Evolutionary conservation across 83 land plant species (phyloP).

Genomic region (Picea abies): DNA sequence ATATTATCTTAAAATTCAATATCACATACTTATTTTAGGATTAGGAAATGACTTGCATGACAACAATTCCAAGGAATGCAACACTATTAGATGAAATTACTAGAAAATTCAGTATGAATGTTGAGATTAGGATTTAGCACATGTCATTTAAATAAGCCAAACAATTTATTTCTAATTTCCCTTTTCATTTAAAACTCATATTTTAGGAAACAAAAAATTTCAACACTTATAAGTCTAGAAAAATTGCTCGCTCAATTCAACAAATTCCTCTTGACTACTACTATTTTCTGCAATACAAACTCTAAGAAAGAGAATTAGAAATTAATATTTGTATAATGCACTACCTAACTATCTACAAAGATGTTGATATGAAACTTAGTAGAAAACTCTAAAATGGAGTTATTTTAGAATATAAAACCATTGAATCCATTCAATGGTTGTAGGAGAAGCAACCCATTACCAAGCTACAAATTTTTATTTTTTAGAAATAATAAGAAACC

Average conservation of each 20-base stretch:
- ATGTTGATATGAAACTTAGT: conserved; percentile 28
- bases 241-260: neutral
- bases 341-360: neutral
- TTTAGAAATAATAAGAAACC: neutral
- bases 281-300: neutral
- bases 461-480: conserved; percentile 41
- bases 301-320: neutral
- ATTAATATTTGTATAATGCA: too few species aligned
- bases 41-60: conserved; percentile 56
- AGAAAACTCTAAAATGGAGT: conserved; percentile 61
- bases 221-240: neutral
- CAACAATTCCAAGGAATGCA: conserved; percentile 76
- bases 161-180: too few species aligned
- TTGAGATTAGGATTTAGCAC: too few species aligned
- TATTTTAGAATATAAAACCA: too few species aligned
- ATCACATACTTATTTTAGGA: neutral
- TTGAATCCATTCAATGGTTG: conserved; percentile 72
- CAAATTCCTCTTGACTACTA: neutral
- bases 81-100: too few species aligned
- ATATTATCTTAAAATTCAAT: neutral
- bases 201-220: too few species aligned
- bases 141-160: too few species aligned
- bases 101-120: too few species aligned
- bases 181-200: neutral
- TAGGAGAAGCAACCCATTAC: conserved; percentile 55